Evolutionary conservation across 257 asterid genomes (phyloP).

Genomic region (Salvia rosmarinus): DNA sequence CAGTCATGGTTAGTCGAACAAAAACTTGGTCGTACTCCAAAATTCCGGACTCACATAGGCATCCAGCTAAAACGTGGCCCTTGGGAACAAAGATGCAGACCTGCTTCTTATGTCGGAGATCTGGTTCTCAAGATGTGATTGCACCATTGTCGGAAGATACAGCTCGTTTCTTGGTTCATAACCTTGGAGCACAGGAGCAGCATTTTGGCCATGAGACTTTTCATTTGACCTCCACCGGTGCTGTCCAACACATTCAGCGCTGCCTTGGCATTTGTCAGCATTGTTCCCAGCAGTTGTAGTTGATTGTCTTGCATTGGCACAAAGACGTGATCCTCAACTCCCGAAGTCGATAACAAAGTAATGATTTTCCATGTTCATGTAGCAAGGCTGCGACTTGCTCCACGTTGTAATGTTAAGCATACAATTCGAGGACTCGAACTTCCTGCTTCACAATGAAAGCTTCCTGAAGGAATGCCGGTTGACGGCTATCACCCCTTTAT

Average conservation of each 20-base stretch:
- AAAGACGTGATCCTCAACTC: conserved; percentile 63
- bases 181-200: conserved; percentile 63
- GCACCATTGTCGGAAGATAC: conserved; percentile 74
- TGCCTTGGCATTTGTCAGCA: conserved; percentile 58
- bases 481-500: conserved; percentile 85
- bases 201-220: conserved; percentile 63
- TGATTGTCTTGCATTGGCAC: conserved; percentile 70
- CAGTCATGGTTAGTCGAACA: conserved; percentile 65
- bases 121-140: conserved; percentile 71
- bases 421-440: conserved; percentile 75
- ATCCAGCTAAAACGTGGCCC: conserved; percentile 84
- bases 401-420: conserved; percentile 92
- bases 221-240: conserved; percentile 69
- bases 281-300: conserved; percentile 52
- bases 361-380: conserved; percentile 87
- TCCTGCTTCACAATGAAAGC: conserved; percentile 70
- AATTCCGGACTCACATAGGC: conserved; percentile 74
- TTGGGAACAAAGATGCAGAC: conserved; percentile 77
- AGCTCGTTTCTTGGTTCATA: conserved; percentile 72
- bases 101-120: conserved; percentile 75
- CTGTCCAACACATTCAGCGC: conserved; percentile 73
- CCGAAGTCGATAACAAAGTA: conserved; percentile 74
- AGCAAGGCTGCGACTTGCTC: conserved; percentile 87
- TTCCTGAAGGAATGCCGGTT: conserved; percentile 65
- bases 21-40: conserved; percentile 89